These are phyloP conservation scores for Suhomyces pyralidae DNA, from an alignment of 805 yeast species.

Conservation along the genomic window DNA sequence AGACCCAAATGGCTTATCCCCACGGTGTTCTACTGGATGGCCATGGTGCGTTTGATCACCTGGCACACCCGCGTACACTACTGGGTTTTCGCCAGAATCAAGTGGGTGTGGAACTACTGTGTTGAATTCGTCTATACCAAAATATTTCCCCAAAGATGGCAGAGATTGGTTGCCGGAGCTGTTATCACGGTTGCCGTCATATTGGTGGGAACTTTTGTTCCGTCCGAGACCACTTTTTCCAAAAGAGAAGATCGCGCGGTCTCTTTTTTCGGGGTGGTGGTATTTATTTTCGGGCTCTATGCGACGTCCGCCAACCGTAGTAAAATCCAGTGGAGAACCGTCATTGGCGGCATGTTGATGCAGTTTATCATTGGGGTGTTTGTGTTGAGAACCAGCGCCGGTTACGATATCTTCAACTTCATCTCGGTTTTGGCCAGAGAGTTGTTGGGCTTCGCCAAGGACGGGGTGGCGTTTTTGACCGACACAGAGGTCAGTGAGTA, in stretches of 20 bases:
- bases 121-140: slow-evolving; percentile 34
- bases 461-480: slow-evolving; percentile 61
- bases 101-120: slow-evolving; percentile 23
- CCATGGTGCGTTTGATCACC: slow-evolving; percentile 51
- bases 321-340: slow-evolving; percentile 55
- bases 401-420: slow-evolving; percentile 61
- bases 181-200: slow-evolving; percentile 45
- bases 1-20: slow-evolving; percentile 58
- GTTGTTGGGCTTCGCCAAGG: slow-evolving; percentile 54
- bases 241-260: slow-evolving; percentile 51
- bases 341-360: slow-evolving; percentile 56
- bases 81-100: slow-evolving; percentile 11
- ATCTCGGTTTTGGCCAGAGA: slow-evolving; percentile 55
- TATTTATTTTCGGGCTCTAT: slow-evolving; percentile 44
- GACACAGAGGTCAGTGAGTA: slow-evolving; percentile 34
- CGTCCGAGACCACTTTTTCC: slow-evolving; percentile 46
- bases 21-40: slow-evolving; percentile 48
- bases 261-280: slow-evolving; percentile 53
- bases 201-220: slow-evolving; percentile 54
- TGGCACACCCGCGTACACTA: slow-evolving; percentile 40
- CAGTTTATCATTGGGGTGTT: slow-evolving; percentile 59
- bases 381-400: slow-evolving; percentile 57
- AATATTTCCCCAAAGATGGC: slow-evolving; percentile 38
- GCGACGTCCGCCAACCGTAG: slow-evolving; percentile 44
- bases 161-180: slow-evolving; percentile 45